phyloP scores from a whole-genome alignment of 495 filamentous ascomycete species.

The Chlorociboria aeruginascens region DNA sequence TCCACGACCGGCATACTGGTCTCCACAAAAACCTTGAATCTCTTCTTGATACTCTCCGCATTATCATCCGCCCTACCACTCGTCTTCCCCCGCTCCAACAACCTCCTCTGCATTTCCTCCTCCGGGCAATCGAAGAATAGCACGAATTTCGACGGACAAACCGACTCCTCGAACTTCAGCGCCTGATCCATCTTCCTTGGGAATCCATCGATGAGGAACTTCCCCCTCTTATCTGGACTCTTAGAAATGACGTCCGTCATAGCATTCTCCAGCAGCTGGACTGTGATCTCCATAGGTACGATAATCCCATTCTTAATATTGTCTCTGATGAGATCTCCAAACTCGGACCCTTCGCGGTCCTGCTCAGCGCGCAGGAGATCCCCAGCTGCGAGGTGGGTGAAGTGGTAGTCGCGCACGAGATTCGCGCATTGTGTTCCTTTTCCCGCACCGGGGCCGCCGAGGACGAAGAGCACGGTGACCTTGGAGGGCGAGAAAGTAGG shows the following conservation, averaged over 20 bases:
- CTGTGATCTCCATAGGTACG: constrained; percentile 98
- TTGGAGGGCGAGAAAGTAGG: constrained; percentile 71
- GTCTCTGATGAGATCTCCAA: constrained; percentile 76
- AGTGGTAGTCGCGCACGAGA: constrained; percentile 80
- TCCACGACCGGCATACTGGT: constrained; percentile 96
- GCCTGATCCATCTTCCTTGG: constrained; percentile 97
- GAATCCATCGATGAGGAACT: constrained; percentile 91
- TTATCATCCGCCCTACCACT: constrained; percentile 88
- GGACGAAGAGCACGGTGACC: constrained; percentile 81
- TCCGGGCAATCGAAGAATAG: constrained; percentile 90
- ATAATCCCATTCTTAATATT: constrained; percentile 91
- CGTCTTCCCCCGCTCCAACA: constrained; percentile 85
- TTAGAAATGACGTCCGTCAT: constrained; percentile 54
- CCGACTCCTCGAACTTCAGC: constrained; percentile 77
- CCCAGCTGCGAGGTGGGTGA: constrained; percentile 85
- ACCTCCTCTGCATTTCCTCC: constrained; percentile 66
- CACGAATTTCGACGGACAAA: constrained; percentile 69
- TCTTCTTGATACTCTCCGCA: constrained; percentile 86
- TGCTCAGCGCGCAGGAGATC: constrained; percentile 93
- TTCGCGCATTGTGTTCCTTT: constrained; percentile 84
- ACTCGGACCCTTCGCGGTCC: constrained; percentile 68
- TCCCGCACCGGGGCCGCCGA: constrained; percentile 67
- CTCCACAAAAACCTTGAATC: constrained; percentile 85
- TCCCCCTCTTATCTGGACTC: constrained; percentile 22
- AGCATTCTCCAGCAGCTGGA: constrained; percentile 81